Evolutionary conservation across 148 eudicot species (phyloP).

Genomic region (Vaccinium darrowii): DNA sequence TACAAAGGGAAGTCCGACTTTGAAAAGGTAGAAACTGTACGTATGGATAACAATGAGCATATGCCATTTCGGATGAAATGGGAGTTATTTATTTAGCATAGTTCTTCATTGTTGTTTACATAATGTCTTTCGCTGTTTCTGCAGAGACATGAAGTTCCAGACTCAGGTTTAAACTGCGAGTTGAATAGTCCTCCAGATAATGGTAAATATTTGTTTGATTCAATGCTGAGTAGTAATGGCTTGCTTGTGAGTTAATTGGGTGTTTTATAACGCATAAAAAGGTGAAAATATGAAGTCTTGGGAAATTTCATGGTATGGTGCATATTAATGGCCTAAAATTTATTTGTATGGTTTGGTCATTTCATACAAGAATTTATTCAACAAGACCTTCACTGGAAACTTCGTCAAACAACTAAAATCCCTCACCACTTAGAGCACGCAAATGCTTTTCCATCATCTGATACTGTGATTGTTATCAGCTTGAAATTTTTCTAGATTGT

Average conservation of each 20-base stretch:
- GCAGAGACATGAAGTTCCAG: constrained; percentile 47
- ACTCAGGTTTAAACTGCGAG: constrained; percentile 50
- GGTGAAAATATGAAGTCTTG: neutral
- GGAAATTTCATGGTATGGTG: neutral
- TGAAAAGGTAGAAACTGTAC: constrained; percentile 40
- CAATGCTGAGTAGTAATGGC: constrained; percentile 9
- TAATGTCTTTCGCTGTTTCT: constrained; percentile 21
- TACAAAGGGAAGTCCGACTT: constrained; percentile 29
- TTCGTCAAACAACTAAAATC: neutral
- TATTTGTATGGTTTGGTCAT: neutral
- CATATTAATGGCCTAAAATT: neutral
- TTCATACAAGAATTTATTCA: neutral
- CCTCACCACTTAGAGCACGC: neutral
- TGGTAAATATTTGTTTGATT: constrained; percentile 10
- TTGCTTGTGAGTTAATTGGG: neutral
- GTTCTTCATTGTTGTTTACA: constrained; percentile 8
- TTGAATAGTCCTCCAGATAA: constrained; percentile 18
- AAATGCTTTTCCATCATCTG: constrained; percentile 3
- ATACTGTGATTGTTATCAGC: neutral
- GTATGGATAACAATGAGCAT: constrained; percentile 11
- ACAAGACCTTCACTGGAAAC: neutral
- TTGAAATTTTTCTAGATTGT: neutral
- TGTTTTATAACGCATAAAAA: neutral
- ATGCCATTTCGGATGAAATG: neutral
- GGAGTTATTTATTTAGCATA: neutral